phyloP scores from a whole-genome alignment of 495 filamentous ascomycete species.

The Letharia columbiana region DNA sequence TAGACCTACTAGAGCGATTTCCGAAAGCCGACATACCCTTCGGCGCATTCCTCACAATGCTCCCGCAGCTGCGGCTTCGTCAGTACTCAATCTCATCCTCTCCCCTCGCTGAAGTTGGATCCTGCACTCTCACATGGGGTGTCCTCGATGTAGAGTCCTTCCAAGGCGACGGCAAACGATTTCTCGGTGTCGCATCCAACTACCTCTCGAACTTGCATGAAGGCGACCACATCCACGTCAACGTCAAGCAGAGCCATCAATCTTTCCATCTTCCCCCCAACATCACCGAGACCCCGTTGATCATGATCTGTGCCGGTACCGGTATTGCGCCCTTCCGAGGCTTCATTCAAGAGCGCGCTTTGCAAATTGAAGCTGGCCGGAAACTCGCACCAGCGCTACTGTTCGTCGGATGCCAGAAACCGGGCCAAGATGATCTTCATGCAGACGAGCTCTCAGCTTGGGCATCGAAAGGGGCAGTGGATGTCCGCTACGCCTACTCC shows the following conservation, averaged over 20 bases:
- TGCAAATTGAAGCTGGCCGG: constrained; percentile 43
- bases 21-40: constrained; percentile 38
- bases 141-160: constrained; percentile 51
- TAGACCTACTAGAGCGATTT: not conserved
- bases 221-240: constrained; percentile 55
- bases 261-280: constrained; percentile 60
- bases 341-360: constrained; percentile 59
- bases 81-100: constrained; percentile 81
- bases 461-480: constrained; percentile 50
- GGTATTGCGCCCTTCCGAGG: constrained; percentile 63
- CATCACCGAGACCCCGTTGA: constrained; percentile 49
- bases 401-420: constrained; percentile 54
- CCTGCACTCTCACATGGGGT: constrained; percentile 58
- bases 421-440: constrained; percentile 53
- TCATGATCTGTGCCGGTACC: constrained; percentile 51
- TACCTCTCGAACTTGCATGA: constrained; percentile 48
- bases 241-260: constrained; percentile 43
- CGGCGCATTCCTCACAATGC: constrained; percentile 55
- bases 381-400: constrained; percentile 51
- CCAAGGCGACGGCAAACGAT: constrained; percentile 29
- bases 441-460: constrained; percentile 49
- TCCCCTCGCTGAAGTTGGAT: constrained; percentile 46
- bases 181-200: constrained; percentile 51
- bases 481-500: constrained; percentile 49
- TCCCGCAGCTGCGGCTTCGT: constrained; percentile 65